Conservation (phyloP, 2,329 filamentous ascomycete species). For the Sphaerulina musiva region DNA sequence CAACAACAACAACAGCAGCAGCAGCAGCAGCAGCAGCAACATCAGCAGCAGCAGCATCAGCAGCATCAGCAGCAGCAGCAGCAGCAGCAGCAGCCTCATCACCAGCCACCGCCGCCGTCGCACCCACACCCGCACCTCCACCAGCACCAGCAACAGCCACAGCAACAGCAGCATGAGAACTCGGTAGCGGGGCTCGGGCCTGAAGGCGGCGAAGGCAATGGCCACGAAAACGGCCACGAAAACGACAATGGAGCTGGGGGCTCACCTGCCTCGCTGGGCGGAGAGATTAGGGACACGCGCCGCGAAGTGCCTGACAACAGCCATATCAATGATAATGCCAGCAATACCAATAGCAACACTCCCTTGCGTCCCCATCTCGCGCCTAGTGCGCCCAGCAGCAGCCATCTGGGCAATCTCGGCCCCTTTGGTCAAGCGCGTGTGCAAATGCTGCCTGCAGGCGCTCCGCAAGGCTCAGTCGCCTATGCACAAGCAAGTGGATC, state of each 20-base stretch:
- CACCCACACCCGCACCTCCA: background rate
- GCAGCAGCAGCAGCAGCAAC: background rate
- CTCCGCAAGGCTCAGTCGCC: conserved; percentile 18
- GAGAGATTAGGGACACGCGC: conserved; percentile 1
- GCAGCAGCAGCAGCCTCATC: background rate
- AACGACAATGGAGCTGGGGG: background rate
- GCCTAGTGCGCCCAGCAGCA: background rate
- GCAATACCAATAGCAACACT: background rate
- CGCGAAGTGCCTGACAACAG: background rate
- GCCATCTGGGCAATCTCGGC: background rate
- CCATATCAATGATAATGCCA: no score
- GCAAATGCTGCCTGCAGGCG: conserved; percentile 2
- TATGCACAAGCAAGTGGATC: conserved; percentile 22
- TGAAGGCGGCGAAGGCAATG: background rate
- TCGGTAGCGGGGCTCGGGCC: background rate
- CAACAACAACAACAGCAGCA: background rate
- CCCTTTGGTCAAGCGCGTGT: background rate
- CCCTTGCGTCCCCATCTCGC: background rate
- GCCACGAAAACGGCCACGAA: background rate
- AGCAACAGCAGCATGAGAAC: conserved; percentile 1
- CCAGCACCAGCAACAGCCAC: background rate
- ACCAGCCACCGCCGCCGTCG: background rate
- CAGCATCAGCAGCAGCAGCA: background rate
- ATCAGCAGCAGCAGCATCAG: background rate
- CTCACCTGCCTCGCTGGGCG: background rate